Base-by-base conservation (phyloP, 805 yeast species). In the Teunomyces aglyptinius region DNA sequence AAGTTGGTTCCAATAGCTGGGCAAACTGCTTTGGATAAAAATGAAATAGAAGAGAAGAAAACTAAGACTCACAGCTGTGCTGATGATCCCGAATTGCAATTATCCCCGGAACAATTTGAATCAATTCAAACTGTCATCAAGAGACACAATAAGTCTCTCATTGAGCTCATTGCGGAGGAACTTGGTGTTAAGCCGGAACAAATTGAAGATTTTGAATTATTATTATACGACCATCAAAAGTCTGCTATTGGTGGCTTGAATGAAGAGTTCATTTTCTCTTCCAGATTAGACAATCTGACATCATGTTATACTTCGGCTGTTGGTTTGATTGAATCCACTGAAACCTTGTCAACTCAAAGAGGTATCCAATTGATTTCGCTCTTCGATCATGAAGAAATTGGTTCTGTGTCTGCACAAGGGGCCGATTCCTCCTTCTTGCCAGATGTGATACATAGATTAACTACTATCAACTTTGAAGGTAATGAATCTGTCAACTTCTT, bases 331-430 rank as follows among this genome's bases (percentile, higher is more conserved):
- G 78, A 77, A 47, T 68, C 88, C 2, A 67, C 78, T 0, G 61
- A 68, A 10, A 57, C 61, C 15, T 63, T 85, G 35, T 67, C 61
- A 1, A 55, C 66, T 0, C 85, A 81, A 47, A 51, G 69, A 2
- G 85, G 88, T 38, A 82, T 89, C 35, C 83, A 86, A 59, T 64
- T 91, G 60, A 76, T 90, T 45, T 83, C 96, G 0, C 73, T 91
- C 49, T 92, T 94, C 64, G 99, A 92, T 64, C 98, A 94, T 65
- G 99, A 92, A 67, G 99, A 92, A 65, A 78, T 92, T 54, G 99
- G 99, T 0, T 90, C 97, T 1, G 75, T 82, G 6, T 86, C 96
- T 13, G 96, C 96, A 11, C 97, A 92, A 67, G 99, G 99, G 53
- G 99, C 99, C 1, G 91, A 89, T 59, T 89, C 97, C 1, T 86